Evolutionary conservation across 441 rosid genomes (phyloP).

Genomic region (Syzygium syzygioides): DNA sequence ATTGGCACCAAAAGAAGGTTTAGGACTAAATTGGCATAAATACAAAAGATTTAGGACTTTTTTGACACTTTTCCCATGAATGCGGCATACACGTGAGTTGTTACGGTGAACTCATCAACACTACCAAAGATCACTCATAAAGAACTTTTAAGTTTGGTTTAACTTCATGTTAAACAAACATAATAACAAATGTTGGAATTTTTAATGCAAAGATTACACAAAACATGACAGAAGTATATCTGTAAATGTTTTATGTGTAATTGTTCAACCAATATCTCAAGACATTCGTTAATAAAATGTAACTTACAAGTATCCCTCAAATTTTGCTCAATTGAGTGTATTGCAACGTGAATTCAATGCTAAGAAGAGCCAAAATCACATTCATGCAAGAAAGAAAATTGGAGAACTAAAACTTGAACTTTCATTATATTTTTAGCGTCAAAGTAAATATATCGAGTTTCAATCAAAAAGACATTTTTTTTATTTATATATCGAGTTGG

Average conservation of each 20-base stretch:
- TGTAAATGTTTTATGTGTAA: not conserved
- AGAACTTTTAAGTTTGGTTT: no score
- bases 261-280: not conserved
- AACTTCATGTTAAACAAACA: not conserved
- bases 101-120: no score
- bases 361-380: not conserved
- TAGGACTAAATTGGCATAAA: no score
- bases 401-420: not conserved
- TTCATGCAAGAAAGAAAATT: not conserved
- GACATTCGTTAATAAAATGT: not conserved
- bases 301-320: not conserved
- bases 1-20: no score
- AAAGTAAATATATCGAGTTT: not conserved
- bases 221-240: not conserved
- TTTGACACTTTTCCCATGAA: no score
- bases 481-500: no score
- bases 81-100: no score
- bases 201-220: not conserved
- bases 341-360: no score
- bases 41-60: no score
- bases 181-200: no score
- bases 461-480: no score
- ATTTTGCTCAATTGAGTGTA: not conserved
- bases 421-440: not conserved
- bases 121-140: no score